A percentile compares a stretch with the other conserved stretches of the same genome.
phyloP scores from a whole-genome alignment of 2,329 filamentous ascomycete species.

The Beauveria brongniartii region DNA sequence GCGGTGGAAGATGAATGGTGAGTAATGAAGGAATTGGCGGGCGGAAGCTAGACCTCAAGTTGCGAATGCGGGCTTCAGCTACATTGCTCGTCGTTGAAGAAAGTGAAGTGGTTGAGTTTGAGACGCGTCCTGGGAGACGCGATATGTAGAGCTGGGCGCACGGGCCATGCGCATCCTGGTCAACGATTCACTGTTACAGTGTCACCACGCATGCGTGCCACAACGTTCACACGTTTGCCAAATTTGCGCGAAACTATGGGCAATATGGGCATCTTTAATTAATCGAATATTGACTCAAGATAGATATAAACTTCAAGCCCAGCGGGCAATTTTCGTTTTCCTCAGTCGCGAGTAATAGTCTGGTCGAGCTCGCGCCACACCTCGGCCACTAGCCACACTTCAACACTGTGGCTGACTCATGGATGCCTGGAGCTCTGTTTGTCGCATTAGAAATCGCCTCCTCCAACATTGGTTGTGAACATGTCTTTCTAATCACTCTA shows the following conservation, averaged over 20 bases:
- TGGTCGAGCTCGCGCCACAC: neutral
- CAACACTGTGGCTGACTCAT: neutral
- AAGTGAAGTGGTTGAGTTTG: neutral
- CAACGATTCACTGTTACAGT: neutral
- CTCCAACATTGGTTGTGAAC: neutral
- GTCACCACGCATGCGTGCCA: too few species aligned
- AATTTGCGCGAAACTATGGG: neutral
- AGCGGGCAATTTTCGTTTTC: too few species aligned
- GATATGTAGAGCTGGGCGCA: conserved; percentile 2
- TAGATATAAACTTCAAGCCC: too few species aligned
- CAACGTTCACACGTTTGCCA: too few species aligned
- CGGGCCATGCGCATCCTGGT: neutral
- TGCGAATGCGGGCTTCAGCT: neutral
- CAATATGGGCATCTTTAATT: neutral
- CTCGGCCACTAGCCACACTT: neutral
- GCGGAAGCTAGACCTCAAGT: neutral
- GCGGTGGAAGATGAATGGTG: conserved; percentile 11
- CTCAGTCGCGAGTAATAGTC: neutral
- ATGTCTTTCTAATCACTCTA: neutral
- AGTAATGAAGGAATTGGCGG: neutral
- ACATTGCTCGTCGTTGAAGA: conserved; percentile 1
- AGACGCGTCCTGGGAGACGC: conserved; percentile 8
- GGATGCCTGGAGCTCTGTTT: neutral
- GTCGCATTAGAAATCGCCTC: neutral
- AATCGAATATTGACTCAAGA: too few species aligned